These are phyloP conservation scores for Aspergillus novofumigatus DNA, from an alignment of 2,329 filamentous ascomycete genomes.

Conservation along the genomic window DNA sequence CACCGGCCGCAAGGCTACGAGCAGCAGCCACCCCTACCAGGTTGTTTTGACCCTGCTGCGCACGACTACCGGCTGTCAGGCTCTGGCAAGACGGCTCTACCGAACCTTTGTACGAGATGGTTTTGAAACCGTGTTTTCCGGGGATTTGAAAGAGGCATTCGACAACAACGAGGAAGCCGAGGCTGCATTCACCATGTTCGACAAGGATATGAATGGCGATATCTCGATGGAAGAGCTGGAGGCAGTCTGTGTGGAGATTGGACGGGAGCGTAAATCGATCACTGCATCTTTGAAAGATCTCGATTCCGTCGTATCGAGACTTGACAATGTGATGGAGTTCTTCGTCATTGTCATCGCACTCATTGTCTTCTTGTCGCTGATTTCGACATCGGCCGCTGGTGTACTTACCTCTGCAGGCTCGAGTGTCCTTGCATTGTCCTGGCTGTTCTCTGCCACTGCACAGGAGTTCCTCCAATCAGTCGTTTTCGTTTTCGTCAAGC, in stretches of 20 bases:
- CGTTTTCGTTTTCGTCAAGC: slow-evolving; percentile 95
- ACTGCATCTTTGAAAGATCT: slow-evolving; percentile 91
- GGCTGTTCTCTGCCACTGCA: slow-evolving; percentile 87
- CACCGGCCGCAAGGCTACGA: slow-evolving; percentile 66
- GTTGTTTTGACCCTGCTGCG: slow-evolving; percentile 75
- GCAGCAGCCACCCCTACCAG: slow-evolving; percentile 74
- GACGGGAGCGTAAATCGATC: slow-evolving; percentile 90
- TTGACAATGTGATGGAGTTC: slow-evolving; percentile 85
- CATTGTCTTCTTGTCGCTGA: slow-evolving; percentile 82
- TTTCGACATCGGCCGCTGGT: slow-evolving; percentile 84
- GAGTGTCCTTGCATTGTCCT: slow-evolving; percentile 80
- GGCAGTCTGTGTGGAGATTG: slow-evolving; percentile 88
- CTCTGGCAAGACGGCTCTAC: slow-evolving; percentile 81
- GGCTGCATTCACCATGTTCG: slow-evolving; percentile 85
- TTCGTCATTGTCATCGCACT: slow-evolving; percentile 76
- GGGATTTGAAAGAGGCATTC: slow-evolving; percentile 76
- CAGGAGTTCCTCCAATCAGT: slow-evolving; percentile 92
- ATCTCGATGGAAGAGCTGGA: slow-evolving; percentile 95
- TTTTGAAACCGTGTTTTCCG: slow-evolving; percentile 69
- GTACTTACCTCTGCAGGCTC: slow-evolving; percentile 88
- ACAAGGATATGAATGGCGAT: slow-evolving; percentile 94
- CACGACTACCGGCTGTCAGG: slow-evolving; percentile 69
- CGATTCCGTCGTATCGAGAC: slow-evolving; percentile 85
- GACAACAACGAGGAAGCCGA: slow-evolving; percentile 80
- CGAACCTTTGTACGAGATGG: slow-evolving; percentile 75